Base-by-base conservation (phyloP, 2,329 filamentous ascomycete genomes). In the Phaeosphaeria sp. region DNA sequence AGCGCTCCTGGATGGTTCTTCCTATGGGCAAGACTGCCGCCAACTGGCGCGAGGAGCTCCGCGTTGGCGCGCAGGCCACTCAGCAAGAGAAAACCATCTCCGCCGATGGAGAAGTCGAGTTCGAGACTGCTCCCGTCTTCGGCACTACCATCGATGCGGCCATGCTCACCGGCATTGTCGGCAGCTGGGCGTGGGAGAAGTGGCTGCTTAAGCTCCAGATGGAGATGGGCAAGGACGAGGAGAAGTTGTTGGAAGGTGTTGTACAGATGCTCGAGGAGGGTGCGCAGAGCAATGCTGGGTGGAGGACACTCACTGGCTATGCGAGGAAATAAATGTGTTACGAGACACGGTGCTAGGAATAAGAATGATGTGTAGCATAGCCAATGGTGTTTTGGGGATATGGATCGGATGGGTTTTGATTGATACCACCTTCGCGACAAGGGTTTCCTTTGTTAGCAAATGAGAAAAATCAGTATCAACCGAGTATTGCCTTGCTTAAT, bases 161-260 rank as follows among this genome's bases (percentile, higher is more conserved):
- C 1, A 88, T 86, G 67, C 82, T 97, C 64, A 90, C 91, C 13
- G 93, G 93, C 20, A 80, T 98, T 42, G 87, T 94, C 0, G 95
- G 92, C 4, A 89, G 90, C 23, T 95, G 93, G 89, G 89, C 89
- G 75, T 99, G 93, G 94, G 95, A 99, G 84, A 90, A 92, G 75
- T 99, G 95, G 95, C 85, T 98, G 76, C 80, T 97, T 65, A 91
- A 92, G 72, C 85, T 94, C 69, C 91, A 95, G 80, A 86, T 89
- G 79, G 93, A 97, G 81, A 95, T 92, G 72, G 90, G 91, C 23
- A 89, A 92, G 72, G 81, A 82, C 33, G 81, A 83, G 56, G 76
- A 78, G 47, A 80, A 77, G 57, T 75, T 85, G 52, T 69, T 88
- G 50, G 83, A 86, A 57, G 84, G 84, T 23, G 81, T 88, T 18